These are phyloP conservation scores for Cyberlindnera xishuangbannaensis DNA, from an alignment of 805 yeast genomes.

Conservation along the genomic window DNA sequence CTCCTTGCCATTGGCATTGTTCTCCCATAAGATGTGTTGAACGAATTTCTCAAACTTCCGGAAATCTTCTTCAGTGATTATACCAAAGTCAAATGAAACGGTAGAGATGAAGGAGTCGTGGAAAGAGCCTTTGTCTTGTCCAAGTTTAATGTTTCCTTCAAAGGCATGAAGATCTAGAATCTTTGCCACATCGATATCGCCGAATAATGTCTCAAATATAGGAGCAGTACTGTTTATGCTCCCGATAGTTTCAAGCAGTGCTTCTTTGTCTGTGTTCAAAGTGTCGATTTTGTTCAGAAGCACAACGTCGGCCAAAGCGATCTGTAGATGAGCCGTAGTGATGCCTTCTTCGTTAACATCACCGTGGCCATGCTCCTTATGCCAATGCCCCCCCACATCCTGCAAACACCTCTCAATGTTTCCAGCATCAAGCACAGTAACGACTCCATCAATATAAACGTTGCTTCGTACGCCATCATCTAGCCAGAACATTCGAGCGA, in stretches of 20 bases:
- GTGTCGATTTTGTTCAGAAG: slow-evolving; percentile 75
- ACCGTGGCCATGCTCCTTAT: slow-evolving; percentile 37
- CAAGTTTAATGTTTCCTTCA: slow-evolving; percentile 35
- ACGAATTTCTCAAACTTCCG: slow-evolving; percentile 52
- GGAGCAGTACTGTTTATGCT: slow-evolving; percentile 68
- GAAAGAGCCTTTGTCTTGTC: slow-evolving; percentile 26
- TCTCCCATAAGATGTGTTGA: slow-evolving; percentile 76
- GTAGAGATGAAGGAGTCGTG: slow-evolving; percentile 55
- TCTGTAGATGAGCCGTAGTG: slow-evolving; percentile 84
- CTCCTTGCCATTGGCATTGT: slow-evolving; percentile 33
- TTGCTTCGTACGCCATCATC: slow-evolving; percentile 83
- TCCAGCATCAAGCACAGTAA: slow-evolving; percentile 77
- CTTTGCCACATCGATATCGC: slow-evolving; percentile 61
- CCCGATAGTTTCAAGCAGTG: slow-evolving; percentile 35
- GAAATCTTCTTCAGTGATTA: slow-evolving; percentile 31
- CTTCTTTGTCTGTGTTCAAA: slow-evolving; percentile 27
- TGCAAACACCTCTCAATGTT: slow-evolving; percentile 61
- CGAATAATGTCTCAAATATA: slow-evolving; percentile 59
- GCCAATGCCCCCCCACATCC: slow-evolving; percentile 73
- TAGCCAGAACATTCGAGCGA: slow-evolving; percentile 96
- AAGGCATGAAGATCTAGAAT: slow-evolving; percentile 80
- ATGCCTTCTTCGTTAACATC: slow-evolving; percentile 39
- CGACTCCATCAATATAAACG: slow-evolving; percentile 85
- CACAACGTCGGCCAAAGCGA: slow-evolving; percentile 83
- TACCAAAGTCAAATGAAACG: slow-evolving; percentile 40